phyloP scores from a whole-genome alignment of 2,329 filamentous ascomycete genomes.

The Gaeumannomyces sp. region DNA sequence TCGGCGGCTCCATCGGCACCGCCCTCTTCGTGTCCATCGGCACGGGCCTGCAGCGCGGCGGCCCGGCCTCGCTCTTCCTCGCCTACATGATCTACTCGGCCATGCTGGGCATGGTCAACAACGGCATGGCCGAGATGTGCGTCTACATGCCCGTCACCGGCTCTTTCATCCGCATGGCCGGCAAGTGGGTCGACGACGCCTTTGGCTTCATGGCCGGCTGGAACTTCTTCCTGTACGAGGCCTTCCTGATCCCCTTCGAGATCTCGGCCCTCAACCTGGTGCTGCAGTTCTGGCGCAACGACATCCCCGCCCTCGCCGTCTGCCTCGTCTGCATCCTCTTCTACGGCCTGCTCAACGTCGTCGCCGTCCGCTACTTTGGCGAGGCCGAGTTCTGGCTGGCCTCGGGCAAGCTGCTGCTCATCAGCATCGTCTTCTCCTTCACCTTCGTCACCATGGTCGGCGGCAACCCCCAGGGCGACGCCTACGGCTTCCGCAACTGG shows the following conservation, averaged over 20 bases:
- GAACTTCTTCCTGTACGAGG: conserved; percentile 38
- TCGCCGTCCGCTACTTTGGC: conserved; percentile 37
- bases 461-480: conserved; percentile 33
- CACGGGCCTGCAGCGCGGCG: conserved; percentile 39
- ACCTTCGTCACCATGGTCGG: conserved; percentile 39
- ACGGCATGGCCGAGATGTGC: conserved; percentile 59
- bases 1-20: conserved; percentile 52
- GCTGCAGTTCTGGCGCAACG: conserved; percentile 39
- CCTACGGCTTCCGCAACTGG: conserved; percentile 32
- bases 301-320: conserved; percentile 42
- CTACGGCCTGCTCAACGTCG: conserved; percentile 28
- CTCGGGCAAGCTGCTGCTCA: conserved; percentile 31
- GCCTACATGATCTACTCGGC: conserved; percentile 51
- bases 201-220: conserved; percentile 49
- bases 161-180: conserved; percentile 58
- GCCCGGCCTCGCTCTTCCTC: conserved; percentile 46
- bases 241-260: conserved; percentile 34
- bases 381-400: conserved; percentile 41
- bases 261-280: conserved; percentile 34
- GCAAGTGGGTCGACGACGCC: conserved; percentile 61
- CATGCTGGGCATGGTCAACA: conserved; percentile 57
- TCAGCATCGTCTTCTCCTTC: conserved; percentile 26
- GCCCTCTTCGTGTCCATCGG: conserved; percentile 59
- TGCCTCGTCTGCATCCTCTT: conserved; percentile 27
- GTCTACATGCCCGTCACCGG: conserved; percentile 56